These are phyloP conservation scores for Rhipidocladum racemiflorum DNA, from an alignment of 176 grass and related monocot species.

Conservation along the genomic window DNA sequence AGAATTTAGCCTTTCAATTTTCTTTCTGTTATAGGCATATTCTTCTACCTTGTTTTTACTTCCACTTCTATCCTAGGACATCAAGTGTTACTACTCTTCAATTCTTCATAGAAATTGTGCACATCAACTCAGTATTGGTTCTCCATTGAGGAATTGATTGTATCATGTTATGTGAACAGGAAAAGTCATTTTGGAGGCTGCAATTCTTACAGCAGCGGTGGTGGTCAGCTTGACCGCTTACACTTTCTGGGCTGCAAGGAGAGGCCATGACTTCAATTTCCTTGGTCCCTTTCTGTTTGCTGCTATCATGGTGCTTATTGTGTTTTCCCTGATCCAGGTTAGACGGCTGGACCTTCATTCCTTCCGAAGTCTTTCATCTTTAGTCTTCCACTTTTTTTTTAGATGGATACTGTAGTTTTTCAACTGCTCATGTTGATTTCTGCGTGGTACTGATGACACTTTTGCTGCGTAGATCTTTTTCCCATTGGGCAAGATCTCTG, in stretches of 20 bases:
- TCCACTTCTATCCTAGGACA: not conserved
- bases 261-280: slow-evolving; percentile 76
- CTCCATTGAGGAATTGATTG: slow-evolving; percentile 8
- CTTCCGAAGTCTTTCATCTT: not conserved
- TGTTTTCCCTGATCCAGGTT: slow-evolving; percentile 77
- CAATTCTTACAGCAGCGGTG: slow-evolving; percentile 70
- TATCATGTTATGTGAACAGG: slow-evolving; percentile 42
- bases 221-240: slow-evolving; percentile 77
- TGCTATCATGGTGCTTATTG: slow-evolving; percentile 58
- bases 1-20: not conserved
- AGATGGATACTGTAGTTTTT: not conserved
- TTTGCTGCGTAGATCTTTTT: slow-evolving; percentile 58
- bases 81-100: not conserved
- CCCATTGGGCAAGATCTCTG: slow-evolving; percentile 75
- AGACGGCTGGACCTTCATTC: not conserved
- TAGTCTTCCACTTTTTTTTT: not conserved
- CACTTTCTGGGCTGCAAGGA: slow-evolving; percentile 92
- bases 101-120: not conserved
- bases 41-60: not conserved
- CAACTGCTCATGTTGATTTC: not conserved
- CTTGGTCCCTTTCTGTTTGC: slow-evolving; percentile 78
- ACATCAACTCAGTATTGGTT: not conserved
- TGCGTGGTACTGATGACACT: slow-evolving; percentile 12
- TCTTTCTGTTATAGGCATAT: not conserved
- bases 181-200: slow-evolving; percentile 81